A percentile compares a stretch with the other conserved stretches of the same genome.
Evolutionary conservation across 306 rosid species (phyloP).

Genomic region (Vigna mungo): DNA sequence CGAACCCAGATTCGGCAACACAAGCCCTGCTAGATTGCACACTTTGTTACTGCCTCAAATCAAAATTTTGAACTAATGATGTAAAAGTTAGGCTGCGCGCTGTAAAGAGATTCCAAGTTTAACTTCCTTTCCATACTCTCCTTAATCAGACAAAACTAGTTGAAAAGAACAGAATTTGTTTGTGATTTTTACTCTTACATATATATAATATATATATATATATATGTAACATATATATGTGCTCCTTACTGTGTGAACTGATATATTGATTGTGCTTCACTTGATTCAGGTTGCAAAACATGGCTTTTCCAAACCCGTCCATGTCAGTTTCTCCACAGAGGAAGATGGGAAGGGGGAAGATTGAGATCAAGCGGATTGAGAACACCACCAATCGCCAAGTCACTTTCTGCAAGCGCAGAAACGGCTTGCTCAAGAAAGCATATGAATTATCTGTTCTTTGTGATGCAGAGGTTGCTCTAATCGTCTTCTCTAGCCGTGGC

Average conservation of each 20-base stretch:
- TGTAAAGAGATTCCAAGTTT: constrained; percentile 26
- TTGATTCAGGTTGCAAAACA: constrained; percentile 55
- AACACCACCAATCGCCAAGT: constrained; percentile 99
- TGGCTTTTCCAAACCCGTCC: constrained; percentile 69
- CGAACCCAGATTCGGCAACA: constrained; percentile 53
- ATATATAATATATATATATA: background rate
- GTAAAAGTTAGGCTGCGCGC: constrained; percentile 34
- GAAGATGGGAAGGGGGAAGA: constrained; percentile 96
- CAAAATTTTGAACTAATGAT: constrained; percentile 37
- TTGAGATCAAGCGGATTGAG: constrained; percentile 97
- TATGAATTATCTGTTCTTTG: constrained; percentile 98
- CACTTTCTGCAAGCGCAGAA: constrained; percentile 93
- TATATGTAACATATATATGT: background rate
- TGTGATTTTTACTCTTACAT: background rate
- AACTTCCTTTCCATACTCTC: constrained; percentile 26
- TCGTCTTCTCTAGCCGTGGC: constrained; percentile 97
- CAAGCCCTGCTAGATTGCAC: constrained; percentile 36
- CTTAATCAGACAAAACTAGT: constrained; percentile 33
- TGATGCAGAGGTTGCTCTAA: constrained; percentile 97
- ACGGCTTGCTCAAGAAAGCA: constrained; percentile 91
- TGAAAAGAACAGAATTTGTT: background rate
- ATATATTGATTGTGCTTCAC: constrained; percentile 31
- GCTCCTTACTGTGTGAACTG: background rate
- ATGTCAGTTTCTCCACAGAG: constrained; percentile 67
- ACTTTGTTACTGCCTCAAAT: constrained; percentile 35